These are phyloP conservation scores for Nitzschia palea DNA, from an alignment of 108 stramenopile species.

Conservation along the genomic window DNA sequence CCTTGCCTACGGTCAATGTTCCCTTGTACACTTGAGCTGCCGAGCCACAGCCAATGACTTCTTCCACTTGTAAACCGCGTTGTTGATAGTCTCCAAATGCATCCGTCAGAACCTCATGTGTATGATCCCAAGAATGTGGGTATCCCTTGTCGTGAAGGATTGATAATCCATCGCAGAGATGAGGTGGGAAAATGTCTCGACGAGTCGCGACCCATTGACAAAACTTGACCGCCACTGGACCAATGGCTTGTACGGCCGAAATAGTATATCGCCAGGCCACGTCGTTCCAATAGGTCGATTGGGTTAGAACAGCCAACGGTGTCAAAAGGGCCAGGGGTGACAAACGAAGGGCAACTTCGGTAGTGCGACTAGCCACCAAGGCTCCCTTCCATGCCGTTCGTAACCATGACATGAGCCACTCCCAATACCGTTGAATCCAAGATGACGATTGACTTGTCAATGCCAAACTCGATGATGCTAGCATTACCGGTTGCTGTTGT, in stretches of 20 bases:
- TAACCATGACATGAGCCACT: conserved; percentile 27
- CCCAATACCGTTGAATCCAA: background rate
- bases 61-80: conserved; percentile 52
- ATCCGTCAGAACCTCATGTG: conserved; percentile 54
- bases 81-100: conserved; percentile 77
- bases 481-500: background rate
- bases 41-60: conserved; percentile 81
- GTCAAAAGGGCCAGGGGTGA: conserved; percentile 69
- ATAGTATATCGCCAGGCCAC: conserved; percentile 75
- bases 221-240: conserved; percentile 84
- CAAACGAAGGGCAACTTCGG: conserved; percentile 61
- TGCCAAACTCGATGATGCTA: too few relatives aligned
- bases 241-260: conserved; percentile 64
- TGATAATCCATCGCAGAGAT: conserved; percentile 69
- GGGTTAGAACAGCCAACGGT: conserved; percentile 55
- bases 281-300: conserved; percentile 40
- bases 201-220: conserved; percentile 90
- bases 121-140: conserved; percentile 71
- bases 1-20: conserved; percentile 35
- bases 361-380: conserved; percentile 32
- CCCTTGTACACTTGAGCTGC: conserved; percentile 90
- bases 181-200: conserved; percentile 80
- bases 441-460: too few relatives aligned
- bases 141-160: conserved; percentile 63
- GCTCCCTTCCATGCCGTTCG: conserved; percentile 21